These are phyloP conservation scores for Auricularia auricula-judae DNA, from an alignment of 768 basidiomycete species.

Conservation along the genomic window DNA sequence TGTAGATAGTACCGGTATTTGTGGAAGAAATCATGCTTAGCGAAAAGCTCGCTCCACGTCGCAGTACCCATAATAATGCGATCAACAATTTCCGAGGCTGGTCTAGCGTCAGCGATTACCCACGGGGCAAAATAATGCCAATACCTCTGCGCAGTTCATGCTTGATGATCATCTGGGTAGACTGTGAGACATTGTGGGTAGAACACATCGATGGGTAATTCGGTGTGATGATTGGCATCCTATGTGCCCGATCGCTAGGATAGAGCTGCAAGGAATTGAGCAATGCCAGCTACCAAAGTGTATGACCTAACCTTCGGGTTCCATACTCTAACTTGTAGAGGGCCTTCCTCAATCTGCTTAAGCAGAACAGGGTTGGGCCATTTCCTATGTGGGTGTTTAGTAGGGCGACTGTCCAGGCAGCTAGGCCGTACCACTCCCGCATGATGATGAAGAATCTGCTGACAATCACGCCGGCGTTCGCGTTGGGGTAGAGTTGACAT, in stretches of 20 bases:
- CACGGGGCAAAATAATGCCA: conserved; percentile 1
- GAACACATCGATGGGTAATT: conserved; percentile 99
- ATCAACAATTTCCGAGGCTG: conserved; percentile 89
- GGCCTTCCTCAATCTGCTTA: conserved; percentile 94
- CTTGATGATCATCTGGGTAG: conserved; percentile 92
- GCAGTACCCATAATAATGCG: conserved; percentile 76
- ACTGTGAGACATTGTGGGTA: conserved; percentile 93
- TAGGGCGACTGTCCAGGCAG: background rate
- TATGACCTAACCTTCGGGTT: conserved; percentile 72
- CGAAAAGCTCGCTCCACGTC: conserved; percentile 88
- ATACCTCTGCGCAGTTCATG: conserved; percentile 89
- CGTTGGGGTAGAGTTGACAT: conserved; percentile 96
- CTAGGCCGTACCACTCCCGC: conserved; percentile 73
- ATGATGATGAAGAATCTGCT: conserved; percentile 98
- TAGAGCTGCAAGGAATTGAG: conserved; percentile 50
- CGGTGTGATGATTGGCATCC: conserved; percentile 99
- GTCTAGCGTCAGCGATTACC: background rate
- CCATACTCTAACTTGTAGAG: conserved; percentile 90
- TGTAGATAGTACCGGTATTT: conserved; percentile 95
- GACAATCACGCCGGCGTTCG: conserved; percentile 88
- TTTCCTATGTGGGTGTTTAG: conserved; percentile 42
- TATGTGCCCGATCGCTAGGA: conserved; percentile 84
- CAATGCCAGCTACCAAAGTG: background rate
- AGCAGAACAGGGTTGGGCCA: conserved; percentile 98
- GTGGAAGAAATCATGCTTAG: conserved; percentile 93